phyloP scores from a whole-genome alignment of 2,329 filamentous ascomycete species.

The Botrytis deweyae region DNA sequence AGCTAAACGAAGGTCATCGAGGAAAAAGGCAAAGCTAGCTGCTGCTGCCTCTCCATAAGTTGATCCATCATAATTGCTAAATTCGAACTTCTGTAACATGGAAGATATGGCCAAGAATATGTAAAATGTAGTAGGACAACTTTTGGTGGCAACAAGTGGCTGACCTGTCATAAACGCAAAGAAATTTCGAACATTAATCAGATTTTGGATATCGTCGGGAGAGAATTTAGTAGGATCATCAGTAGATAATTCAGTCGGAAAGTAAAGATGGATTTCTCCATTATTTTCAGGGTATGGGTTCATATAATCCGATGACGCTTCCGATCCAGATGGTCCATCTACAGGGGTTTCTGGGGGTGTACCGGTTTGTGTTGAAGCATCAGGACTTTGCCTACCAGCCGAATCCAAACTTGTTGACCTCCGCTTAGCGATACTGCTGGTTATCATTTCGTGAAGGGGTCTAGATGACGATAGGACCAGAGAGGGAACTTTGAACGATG shows the following conservation, averaged over 20 bases:
- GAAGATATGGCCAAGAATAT: slow-evolving; percentile 55
- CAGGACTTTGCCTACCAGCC: slow-evolving; percentile 42
- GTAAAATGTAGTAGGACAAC: slow-evolving; percentile 52
- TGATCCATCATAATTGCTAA: slow-evolving; percentile 54
- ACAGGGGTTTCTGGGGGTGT: slow-evolving; percentile 42
- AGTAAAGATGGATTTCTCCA: slow-evolving; percentile 51
- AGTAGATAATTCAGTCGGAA: slow-evolving; percentile 43
- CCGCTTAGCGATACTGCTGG: slow-evolving; percentile 28
- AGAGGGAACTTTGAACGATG: slow-evolving; percentile 57
- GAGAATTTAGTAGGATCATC: slow-evolving; percentile 37
- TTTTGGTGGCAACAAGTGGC: slow-evolving; percentile 58
- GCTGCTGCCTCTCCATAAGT: slow-evolving; percentile 61
- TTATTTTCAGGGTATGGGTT: slow-evolving; percentile 42
- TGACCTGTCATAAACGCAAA: slow-evolving; percentile 66
- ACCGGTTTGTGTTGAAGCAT: slow-evolving; percentile 33
- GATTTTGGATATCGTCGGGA: slow-evolving; percentile 51
- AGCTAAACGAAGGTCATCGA: slow-evolving; percentile 72
- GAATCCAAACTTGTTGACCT: slow-evolving; percentile 45
- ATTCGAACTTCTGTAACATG: slow-evolving; percentile 57
- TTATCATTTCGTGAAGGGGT: slow-evolving; percentile 20
- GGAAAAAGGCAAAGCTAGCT: slow-evolving; percentile 69
- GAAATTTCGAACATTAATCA: slow-evolving; percentile 61
- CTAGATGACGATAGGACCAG: slow-evolving; percentile 21
- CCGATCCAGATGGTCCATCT: slow-evolving; percentile 22
- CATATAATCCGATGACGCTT: slow-evolving; percentile 29